A percentile compares a stretch with the other conserved stretches of the same genome.
These are phyloP conservation scores for Schwanniomyces pseudopolymorphus DNA, from an alignment of 805 yeast species.

Conservation along the genomic window DNA sequence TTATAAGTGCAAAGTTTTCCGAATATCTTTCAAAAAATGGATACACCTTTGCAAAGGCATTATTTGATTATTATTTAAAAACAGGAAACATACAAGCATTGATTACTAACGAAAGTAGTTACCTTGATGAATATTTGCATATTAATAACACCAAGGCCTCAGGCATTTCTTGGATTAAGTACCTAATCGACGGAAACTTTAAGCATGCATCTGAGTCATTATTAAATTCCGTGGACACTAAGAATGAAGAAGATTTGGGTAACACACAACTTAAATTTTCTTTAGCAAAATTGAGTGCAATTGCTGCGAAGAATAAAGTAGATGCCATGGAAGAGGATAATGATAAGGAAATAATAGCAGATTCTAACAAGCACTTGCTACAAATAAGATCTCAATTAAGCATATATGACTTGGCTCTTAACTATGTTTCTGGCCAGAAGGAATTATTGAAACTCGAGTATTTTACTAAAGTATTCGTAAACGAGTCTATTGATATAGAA, in stretches of 20 bases:
- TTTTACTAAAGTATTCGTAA: constrained; percentile 17
- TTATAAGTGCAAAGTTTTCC: constrained; percentile 32
- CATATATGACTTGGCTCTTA: constrained; percentile 19
- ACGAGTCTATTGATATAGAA: constrained; percentile 9
- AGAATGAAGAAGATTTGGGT: constrained; percentile 38
- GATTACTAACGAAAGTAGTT: constrained; percentile 56
- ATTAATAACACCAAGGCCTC: constrained; percentile 43
- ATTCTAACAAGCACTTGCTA: constrained; percentile 52
- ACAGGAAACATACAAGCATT: constrained; percentile 52
- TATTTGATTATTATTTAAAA: constrained; percentile 59
- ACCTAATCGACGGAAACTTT: constrained; percentile 53
- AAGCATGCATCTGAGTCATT: constrained; percentile 50
- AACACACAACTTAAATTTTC: constrained; percentile 60
- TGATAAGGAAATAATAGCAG: constrained; percentile 28
- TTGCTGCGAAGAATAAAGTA: constrained; percentile 38
- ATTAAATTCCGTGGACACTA: constrained; percentile 32
- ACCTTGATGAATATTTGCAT: constrained; percentile 52
- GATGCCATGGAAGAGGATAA: constrained; percentile 10
- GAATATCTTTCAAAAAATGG: constrained; percentile 62
- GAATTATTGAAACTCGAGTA: constrained; percentile 8
- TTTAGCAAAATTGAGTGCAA: constrained; percentile 65
- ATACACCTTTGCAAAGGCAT: constrained; percentile 62
- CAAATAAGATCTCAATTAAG: constrained; percentile 50
- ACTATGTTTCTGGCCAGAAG: constrained; percentile 10
- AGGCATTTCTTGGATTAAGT: constrained; percentile 70